Evolutionary conservation across 495 filamentous ascomycete species (phyloP), one percentile per base, ranked within the genome.

Genomic region (Podospora australis): DNA sequence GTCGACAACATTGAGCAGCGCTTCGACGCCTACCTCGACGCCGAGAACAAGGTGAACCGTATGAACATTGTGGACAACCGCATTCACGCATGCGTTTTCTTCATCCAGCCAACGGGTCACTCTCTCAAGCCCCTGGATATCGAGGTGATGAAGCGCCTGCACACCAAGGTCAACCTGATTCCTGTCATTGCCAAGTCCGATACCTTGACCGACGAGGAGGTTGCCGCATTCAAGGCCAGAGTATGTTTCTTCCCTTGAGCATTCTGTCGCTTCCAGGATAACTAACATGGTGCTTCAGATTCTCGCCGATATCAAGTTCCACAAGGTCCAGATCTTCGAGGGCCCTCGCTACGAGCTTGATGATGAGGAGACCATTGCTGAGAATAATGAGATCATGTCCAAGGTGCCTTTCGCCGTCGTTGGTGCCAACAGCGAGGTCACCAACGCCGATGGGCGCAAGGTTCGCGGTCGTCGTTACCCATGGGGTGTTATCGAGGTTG

Each of bases 151-250:
- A 87, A 88, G 70, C 83, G 94, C 60, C 78, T 98, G 39, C 92
- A 98, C 74, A 97, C 92, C 81, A 98, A 97, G 80, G 92, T 98
- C 80, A 98, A 98, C 79, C 75, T 98, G 69, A 98, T 98, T 48
- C 92, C 92, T 17, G 92, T 98, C 60, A 96, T 98, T 66, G 92
- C 92, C 69, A 98, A 98, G 77, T 81, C 94, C 24, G 92, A 98
- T 73, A 98, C 92, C 47, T 72, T 97, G 63, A 98, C 94, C 46
- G 92, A 98, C 53, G 92, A 98, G 62, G 92, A 97, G 70, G 88
- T 98, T 65, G 73, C 78, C 24, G 75, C 77, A 20, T 98, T 98
- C 81, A 98, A 98, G 81, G 78, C 87, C 60, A 82, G 92, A 65
- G 92, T 96, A 80, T 59, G 89, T 71, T 47, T 19, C 14, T 46